A percentile compares a stretch with the other conserved stretches of the same genome.
Conservation (phyloP, 2,329 filamentous ascomycete species). For the Cryphonectria naterciae region DNA sequence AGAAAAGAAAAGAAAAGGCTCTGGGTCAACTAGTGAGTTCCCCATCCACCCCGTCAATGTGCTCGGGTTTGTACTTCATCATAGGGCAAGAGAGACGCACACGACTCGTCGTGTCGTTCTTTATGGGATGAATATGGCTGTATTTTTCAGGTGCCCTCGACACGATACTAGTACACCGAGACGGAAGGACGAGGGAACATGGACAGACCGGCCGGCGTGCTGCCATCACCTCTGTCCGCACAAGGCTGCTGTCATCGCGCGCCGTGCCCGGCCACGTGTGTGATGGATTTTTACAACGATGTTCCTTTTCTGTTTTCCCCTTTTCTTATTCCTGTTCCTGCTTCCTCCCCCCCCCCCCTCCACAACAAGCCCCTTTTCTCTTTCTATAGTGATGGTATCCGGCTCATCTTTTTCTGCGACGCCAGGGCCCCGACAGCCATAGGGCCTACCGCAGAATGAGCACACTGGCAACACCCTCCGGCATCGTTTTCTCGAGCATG, state of each 20-base stretch:
- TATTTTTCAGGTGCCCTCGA: not conserved
- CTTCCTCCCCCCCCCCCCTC: too few relatives aligned
- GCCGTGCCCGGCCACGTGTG: conserved; percentile 4
- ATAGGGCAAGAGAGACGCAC: not conserved
- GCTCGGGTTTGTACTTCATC: not conserved
- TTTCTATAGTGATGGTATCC: not conserved
- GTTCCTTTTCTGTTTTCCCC: too few relatives aligned
- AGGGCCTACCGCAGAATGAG: not conserved
- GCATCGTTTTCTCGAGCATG: not conserved
- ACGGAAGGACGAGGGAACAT: not conserved
- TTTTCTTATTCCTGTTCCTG: not conserved
- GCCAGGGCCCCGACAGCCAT: not conserved
- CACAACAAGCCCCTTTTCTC: too few relatives aligned
- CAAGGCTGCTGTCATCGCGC: not conserved
- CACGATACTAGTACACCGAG: not conserved
- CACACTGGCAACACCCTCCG: not conserved
- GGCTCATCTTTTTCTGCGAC: not conserved
- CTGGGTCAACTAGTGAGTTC: not conserved
- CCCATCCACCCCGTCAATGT: not conserved
- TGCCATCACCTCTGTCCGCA: not conserved
- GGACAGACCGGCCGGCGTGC: not conserved
- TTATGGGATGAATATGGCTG: not conserved
- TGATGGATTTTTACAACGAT: not conserved
- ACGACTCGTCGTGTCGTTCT: not conserved
- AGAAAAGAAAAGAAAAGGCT: not conserved